These are phyloP conservation scores for Apiotrichum siamense DNA, from an alignment of 1,284 basidiomycete species.

Conservation along the genomic window DNA sequence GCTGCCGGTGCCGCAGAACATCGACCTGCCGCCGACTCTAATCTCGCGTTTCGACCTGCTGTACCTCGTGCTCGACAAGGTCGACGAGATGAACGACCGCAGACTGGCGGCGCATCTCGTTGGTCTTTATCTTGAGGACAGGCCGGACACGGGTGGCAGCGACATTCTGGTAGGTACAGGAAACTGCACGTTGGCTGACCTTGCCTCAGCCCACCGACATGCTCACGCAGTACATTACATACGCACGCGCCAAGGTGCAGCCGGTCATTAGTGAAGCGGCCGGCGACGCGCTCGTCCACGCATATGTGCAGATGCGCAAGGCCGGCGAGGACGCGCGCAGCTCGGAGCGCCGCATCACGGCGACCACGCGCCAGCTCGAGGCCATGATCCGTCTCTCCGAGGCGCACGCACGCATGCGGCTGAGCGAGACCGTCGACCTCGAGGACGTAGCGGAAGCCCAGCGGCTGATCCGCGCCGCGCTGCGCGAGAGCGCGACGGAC, in stretches of 20 bases:
- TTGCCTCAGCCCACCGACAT: slow-evolving; percentile 65
- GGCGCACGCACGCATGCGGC: slow-evolving; percentile 92
- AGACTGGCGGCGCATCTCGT: slow-evolving; percentile 89
- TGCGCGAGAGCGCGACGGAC: slow-evolving; percentile 89
- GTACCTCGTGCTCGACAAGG: slow-evolving; percentile 94
- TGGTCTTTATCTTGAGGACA: slow-evolving; percentile 86
- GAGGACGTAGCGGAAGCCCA: slow-evolving; percentile 85
- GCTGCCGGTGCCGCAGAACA: slow-evolving; percentile 73
- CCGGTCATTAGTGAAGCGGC: slow-evolving; percentile 86
- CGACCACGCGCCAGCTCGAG: slow-evolving; percentile 94
- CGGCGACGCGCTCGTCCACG: slow-evolving; percentile 71
- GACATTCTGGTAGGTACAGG: slow-evolving; percentile 59
- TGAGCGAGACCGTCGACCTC: slow-evolving; percentile 75
- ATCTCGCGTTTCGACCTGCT: slow-evolving; percentile 96
- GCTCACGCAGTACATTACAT: slow-evolving; percentile 90
- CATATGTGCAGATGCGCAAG: slow-evolving; percentile 91
- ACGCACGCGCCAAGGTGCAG: slow-evolving; percentile 79
- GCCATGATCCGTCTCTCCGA: slow-evolving; percentile 97
- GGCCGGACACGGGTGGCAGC: slow-evolving; percentile 59
- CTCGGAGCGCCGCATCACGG: slow-evolving; percentile 90
- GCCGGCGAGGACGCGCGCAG: slow-evolving; percentile 81
- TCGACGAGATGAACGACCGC: slow-evolving; percentile 85
- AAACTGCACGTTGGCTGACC: not conserved
- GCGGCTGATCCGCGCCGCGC: slow-evolving; percentile 89
- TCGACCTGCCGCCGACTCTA: slow-evolving; percentile 91